Conservation (phyloP, 75 land plant species). For the Pinus tabuliformis region DNA sequence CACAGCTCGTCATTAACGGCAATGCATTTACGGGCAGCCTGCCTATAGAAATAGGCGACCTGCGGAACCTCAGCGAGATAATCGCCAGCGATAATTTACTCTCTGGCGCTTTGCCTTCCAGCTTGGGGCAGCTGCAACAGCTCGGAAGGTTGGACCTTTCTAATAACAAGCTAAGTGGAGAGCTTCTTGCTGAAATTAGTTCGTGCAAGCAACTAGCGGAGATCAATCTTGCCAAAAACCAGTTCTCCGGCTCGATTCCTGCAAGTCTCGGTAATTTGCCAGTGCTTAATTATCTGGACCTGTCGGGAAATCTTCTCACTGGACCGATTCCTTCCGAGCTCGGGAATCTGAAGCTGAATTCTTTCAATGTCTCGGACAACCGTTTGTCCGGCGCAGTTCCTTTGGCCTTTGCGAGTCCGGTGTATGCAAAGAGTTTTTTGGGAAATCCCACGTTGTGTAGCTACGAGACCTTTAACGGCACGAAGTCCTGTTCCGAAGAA, state of each 20-base stretch:
- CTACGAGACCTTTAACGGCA: neutral
- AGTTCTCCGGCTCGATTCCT: constrained; percentile 47
- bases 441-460: constrained; percentile 69
- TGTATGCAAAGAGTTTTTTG: constrained; percentile 45
- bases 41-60: constrained; percentile 48
- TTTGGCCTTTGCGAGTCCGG: constrained; percentile 19
- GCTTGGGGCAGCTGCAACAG: constrained; percentile 17
- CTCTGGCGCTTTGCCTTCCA: constrained; percentile 34
- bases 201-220: constrained; percentile 50
- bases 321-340: constrained; percentile 59
- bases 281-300: constrained; percentile 58
- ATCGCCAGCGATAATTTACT: constrained; percentile 25
- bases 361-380: constrained; percentile 72
- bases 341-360: constrained; percentile 50
- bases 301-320: constrained; percentile 53
- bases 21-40: constrained; percentile 39
- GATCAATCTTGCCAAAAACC: constrained; percentile 47
- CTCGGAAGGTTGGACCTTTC: constrained; percentile 39
- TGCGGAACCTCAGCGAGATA: constrained; percentile 38
- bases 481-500: neutral
- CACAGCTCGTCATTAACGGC: constrained; percentile 16
- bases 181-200: constrained; percentile 23
- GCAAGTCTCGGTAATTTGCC: constrained; percentile 32
- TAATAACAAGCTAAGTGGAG: constrained; percentile 37
- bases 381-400: constrained; percentile 59